These are phyloP conservation scores for Sicyos baderoa DNA, from an alignment of 306 rosid genomes.

Conservation along the genomic window DNA sequence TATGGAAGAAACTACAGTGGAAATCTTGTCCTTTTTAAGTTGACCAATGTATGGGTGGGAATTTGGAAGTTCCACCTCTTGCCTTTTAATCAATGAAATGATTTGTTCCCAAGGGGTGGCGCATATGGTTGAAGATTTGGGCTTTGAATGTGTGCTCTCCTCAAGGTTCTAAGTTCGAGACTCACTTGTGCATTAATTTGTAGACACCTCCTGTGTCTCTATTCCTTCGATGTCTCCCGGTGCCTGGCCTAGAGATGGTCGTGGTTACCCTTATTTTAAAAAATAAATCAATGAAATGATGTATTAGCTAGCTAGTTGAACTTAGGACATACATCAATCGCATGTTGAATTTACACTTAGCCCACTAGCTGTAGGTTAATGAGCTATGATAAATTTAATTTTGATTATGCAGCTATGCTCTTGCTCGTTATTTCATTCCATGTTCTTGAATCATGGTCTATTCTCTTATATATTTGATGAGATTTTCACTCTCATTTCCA, in stretches of 20 bases:
- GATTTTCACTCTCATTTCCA: not conserved
- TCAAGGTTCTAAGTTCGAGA: too few relatives aligned
- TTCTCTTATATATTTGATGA: not conserved
- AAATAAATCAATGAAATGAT: too few relatives aligned
- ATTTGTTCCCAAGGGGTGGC: too few relatives aligned
- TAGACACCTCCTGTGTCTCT: too few relatives aligned
- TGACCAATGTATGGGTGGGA: not conserved
- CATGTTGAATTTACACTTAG: not conserved
- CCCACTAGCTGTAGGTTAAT: not conserved
- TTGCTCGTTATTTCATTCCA: not conserved
- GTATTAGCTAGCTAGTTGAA: not conserved
- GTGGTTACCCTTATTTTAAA: too few relatives aligned
- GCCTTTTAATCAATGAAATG: not conserved
- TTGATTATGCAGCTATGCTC: not conserved
- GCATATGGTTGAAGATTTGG: too few relatives aligned
- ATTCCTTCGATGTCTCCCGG: too few relatives aligned
- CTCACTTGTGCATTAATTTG: too few relatives aligned
- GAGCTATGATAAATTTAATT: not conserved
- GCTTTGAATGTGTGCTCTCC: too few relatives aligned
- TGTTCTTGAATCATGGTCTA: not conserved
- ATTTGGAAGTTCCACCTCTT: not conserved
- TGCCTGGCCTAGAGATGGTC: too few relatives aligned
- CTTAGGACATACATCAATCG: not conserved
- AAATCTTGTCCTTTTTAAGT: not conserved
- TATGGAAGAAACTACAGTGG: not conserved